Base-by-base conservation (phyloP, 495 filamentous ascomycete genomes). In the Hyaloscypha finlandica region DNA sequence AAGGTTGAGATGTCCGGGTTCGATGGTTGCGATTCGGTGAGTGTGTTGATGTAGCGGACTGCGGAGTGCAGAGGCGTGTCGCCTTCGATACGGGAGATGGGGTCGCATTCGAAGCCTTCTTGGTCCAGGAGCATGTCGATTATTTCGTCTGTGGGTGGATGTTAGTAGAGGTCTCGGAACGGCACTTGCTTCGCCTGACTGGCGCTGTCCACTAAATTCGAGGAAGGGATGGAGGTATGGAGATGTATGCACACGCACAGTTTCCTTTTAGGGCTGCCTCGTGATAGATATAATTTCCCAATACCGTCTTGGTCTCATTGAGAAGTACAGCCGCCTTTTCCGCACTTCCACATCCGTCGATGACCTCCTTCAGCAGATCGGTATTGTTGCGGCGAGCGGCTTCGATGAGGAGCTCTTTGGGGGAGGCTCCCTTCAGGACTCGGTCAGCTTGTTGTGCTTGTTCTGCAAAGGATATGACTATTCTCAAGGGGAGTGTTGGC, bases 121-220 rank as follows among this genome's bases (percentile, higher is more conserved):
- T 97, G 93, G 82, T 99, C 96, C 66, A 99, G 94, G 58, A 99
- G 87, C 63, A 85, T 68, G 79, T 99, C 95, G 80, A 98, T 91
- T 25, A 92, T 85, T 70, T 97, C 94, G 81, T 96, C 91, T 93
- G 62, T 52, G 53, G 48, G 45, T 54, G 51, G n/a, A 31, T 45
- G 53, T 55, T 31, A 32, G 30, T 63, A 45, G 32, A 29, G 16
- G 14, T 9, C 29, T 29, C 0, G 20, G 8, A 31, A 29, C 3
- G 42, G 16, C 8, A 48, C 42, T 48, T 19, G 42, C 42, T 48
- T 19, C 16, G 11, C 4, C 16, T 12, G 16, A 11, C 3, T 12
- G 6, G 16, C 8, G 35, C 35, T 37, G 42, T 12, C 42, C 42
- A 48, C 8, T 1, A 37, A 8, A 37, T 48, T 53, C 33, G 14